A percentile compares a stretch with the other conserved stretches of the same genome.
Conservation (phyloP, 164 flowering plant genomes). For the Tetracentron sinense region DNA sequence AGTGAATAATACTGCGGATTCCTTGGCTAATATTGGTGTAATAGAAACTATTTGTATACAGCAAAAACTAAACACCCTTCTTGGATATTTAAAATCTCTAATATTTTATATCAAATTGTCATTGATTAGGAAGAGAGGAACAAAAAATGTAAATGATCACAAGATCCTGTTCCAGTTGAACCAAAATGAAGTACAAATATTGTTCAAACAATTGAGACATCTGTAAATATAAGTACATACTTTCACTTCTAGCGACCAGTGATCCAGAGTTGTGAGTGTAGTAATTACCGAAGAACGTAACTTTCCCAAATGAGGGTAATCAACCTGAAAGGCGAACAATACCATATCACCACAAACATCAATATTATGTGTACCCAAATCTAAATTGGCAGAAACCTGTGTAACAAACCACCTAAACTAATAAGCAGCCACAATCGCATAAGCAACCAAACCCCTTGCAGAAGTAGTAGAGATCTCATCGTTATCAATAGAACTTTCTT, state of each 20-base stretch:
- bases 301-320: conserved; percentile 60
- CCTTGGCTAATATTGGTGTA: too few species aligned
- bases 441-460: conserved; percentile 63
- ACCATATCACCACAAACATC: not conserved
- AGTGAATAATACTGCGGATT: too few species aligned
- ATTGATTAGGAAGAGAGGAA: not conserved
- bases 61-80: too few species aligned
- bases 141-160: not conserved
- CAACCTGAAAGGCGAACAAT: conserved; percentile 48
- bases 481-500: conserved; percentile 59
- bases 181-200: not conserved
- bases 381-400: conserved; percentile 47
- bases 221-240: too few species aligned
- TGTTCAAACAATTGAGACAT: too few species aligned
- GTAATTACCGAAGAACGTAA: conserved; percentile 71
- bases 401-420: conserved; percentile 85
- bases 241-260: conserved; percentile 92
- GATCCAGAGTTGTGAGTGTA: conserved; percentile 84
- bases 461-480: conserved; percentile 63
- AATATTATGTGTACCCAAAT: not conserved
- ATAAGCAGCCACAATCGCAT: conserved; percentile 77
- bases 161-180: not conserved
- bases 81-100: too few species aligned
- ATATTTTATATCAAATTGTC: too few species aligned
- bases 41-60: too few species aligned